Percentiles rank a stretch among this genome's conserved stretches.
phyloP scores from a whole-genome alignment of 2,329 filamentous ascomycete genomes.

The Penicillium sp. region DNA sequence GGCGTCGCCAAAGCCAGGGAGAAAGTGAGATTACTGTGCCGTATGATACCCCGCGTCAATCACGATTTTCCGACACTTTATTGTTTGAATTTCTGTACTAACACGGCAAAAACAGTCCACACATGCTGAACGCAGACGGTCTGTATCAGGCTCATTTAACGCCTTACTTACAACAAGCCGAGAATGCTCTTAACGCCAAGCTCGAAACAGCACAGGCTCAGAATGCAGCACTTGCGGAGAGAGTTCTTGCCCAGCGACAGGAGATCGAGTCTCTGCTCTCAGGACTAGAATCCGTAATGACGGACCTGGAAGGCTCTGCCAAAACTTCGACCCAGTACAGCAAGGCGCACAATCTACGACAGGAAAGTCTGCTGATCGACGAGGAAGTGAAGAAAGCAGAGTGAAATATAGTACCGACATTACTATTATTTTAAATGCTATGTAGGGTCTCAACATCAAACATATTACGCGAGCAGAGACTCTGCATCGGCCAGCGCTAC shows the following conservation, averaged over 20 bases:
- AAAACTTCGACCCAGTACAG: conserved; percentile 39
- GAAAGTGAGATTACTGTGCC: conserved; percentile 39
- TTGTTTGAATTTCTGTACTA: background rate
- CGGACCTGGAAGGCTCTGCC: conserved; percentile 53
- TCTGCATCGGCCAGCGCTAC: conserved; percentile 35
- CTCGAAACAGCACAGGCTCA: conserved; percentile 49
- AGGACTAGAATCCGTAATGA: conserved; percentile 53
- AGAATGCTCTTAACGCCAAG: conserved; percentile 46
- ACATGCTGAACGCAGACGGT: conserved; percentile 54
- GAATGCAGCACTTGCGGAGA: conserved; percentile 51
- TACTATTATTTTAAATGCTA: background rate
- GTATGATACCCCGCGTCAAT: conserved; percentile 28
- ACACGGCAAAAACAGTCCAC: conserved; percentile 42
- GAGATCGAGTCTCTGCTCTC: conserved; percentile 56
- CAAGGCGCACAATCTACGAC: conserved; percentile 34
- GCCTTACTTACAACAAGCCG: conserved; percentile 52
- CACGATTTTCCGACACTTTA: conserved; percentile 1
- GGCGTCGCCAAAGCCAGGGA: conserved; percentile 46
- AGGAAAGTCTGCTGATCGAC: conserved; percentile 43
- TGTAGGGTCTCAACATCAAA: conserved; percentile 3
- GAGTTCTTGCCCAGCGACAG: conserved; percentile 50
- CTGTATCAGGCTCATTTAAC: conserved; percentile 58
- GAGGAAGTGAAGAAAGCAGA: conserved; percentile 34
- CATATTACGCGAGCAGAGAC: conserved; percentile 26
- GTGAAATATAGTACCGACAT: conserved; percentile 16